Evolutionary conservation across 176 grass and related monocot genomes (phyloP).

Genomic region (Saccharum officinarum): DNA sequence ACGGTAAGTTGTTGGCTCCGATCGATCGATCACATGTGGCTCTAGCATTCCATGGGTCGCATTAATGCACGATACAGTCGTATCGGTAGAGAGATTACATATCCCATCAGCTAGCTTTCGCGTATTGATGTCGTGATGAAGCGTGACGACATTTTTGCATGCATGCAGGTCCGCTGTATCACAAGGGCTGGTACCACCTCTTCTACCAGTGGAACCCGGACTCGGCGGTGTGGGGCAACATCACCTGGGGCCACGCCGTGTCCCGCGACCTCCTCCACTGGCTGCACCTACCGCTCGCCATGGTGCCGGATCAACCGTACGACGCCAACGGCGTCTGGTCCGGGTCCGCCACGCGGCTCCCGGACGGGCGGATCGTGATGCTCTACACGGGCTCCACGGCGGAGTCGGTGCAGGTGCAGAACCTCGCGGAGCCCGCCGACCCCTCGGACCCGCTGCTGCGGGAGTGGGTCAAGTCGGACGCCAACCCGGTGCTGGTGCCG

Average conservation of each 20-base stretch:
- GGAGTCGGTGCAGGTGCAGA: slow-evolving; percentile 81
- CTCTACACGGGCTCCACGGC: slow-evolving; percentile 80
- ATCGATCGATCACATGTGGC: not conserved
- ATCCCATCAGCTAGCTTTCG: not conserved
- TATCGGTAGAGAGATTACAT: not conserved
- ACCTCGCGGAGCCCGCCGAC: slow-evolving; percentile 64
- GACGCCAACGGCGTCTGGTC: slow-evolving; percentile 79
- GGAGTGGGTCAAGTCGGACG: slow-evolving; percentile 63
- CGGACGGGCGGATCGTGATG: slow-evolving; percentile 63
- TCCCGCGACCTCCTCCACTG: slow-evolving; percentile 90
- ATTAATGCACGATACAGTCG: not conserved
- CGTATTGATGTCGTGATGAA: not conserved
- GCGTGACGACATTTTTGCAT: not conserved
- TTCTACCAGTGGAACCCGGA: slow-evolving; percentile 97
- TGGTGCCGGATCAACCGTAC: slow-evolving; percentile 80
- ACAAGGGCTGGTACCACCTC: slow-evolving; percentile 90
- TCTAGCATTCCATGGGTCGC: not conserved
- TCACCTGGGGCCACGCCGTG: slow-evolving; percentile 89
- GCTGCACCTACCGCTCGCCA: slow-evolving; percentile 72
- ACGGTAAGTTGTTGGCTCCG: slow-evolving; percentile 55
- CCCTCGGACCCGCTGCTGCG: slow-evolving; percentile 58
- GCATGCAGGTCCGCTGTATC: slow-evolving; percentile 61
- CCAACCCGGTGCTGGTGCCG: slow-evolving; percentile 67
- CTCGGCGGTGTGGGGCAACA: slow-evolving; percentile 79
- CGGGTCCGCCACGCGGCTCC: slow-evolving; percentile 74